phyloP scores from a whole-genome alignment of 2,329 filamentous ascomycete genomes.

The Geosmithia putterillii region DNA sequence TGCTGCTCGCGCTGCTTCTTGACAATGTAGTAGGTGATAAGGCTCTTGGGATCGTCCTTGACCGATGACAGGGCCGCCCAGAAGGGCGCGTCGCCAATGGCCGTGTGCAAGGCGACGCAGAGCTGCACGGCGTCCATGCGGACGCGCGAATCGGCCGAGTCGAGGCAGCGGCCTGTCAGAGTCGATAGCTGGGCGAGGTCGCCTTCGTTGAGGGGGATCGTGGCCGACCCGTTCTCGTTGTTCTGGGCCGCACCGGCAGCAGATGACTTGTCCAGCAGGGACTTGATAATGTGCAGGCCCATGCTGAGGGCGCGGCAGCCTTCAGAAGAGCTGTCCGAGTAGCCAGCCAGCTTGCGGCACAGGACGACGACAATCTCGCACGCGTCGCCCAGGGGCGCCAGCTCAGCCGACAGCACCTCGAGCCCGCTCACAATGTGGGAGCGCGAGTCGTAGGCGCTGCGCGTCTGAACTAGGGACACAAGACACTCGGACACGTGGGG shows the following conservation, averaged over 20 bases:
- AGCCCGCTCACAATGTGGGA: constrained; percentile 64
- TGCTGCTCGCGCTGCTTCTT: constrained; percentile 49
- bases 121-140: constrained; percentile 68
- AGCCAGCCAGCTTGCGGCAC: constrained; percentile 29
- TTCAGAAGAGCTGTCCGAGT: constrained; percentile 26
- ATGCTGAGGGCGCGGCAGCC: constrained; percentile 45
- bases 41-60: constrained; percentile 60
- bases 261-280: constrained; percentile 35
- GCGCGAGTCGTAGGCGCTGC: constrained; percentile 53
- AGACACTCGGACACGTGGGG: constrained; percentile 57
- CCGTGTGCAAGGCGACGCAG: constrained; percentile 58
- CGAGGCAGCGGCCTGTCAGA: constrained; percentile 44
- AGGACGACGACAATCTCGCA: constrained; percentile 46
- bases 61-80: constrained; percentile 55
- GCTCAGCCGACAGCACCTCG: constrained; percentile 60
- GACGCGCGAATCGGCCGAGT: constrained; percentile 48
- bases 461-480: constrained; percentile 52
- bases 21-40: constrained; percentile 74
- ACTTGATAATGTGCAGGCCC: constrained; percentile 50
- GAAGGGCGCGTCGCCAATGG: constrained; percentile 48
- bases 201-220: constrained; percentile 31
- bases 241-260: background rate
- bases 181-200: constrained; percentile 39
- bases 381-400: constrained; percentile 53
- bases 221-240: constrained; percentile 32